These are phyloP conservation scores for Mycena amicta DNA, from an alignment of 768 basidiomycete species.

Conservation along the genomic window DNA sequence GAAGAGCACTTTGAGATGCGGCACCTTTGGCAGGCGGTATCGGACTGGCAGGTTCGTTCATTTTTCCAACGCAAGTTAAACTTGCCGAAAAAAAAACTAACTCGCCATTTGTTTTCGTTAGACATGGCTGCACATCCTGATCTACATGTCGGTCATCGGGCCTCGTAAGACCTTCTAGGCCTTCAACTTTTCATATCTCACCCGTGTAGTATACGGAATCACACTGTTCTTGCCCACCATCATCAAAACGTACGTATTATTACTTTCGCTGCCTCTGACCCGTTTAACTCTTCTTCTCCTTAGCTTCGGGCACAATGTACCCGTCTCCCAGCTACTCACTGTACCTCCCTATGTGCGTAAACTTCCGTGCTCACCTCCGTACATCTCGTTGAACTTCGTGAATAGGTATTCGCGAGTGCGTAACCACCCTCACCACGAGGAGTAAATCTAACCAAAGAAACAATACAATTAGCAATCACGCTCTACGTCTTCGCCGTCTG, in stretches of 20 bases:
- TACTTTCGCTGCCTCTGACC: background rate
- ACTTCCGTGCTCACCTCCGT: background rate
- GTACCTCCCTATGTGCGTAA: conserved; percentile 58
- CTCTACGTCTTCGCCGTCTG: conserved; percentile 54
- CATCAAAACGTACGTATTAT: conserved; percentile 48
- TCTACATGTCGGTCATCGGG: conserved; percentile 60
- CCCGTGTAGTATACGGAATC: conserved; percentile 15
- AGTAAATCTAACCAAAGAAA: too few species aligned
- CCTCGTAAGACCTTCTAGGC: conserved; percentile 49
- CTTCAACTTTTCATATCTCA: background rate
- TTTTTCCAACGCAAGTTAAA: too few species aligned
- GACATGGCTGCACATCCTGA: conserved; percentile 58
- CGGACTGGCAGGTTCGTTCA: conserved; percentile 63
- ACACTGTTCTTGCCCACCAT: conserved; percentile 69
- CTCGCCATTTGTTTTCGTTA: too few species aligned
- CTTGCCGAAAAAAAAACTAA: too few species aligned
- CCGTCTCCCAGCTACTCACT: conserved; percentile 66
- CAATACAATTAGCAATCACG: conserved; percentile 44
- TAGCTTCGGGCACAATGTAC: conserved; percentile 60
- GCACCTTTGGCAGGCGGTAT: conserved; percentile 54
- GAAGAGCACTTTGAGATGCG: conserved; percentile 60
- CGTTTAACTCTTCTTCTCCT: background rate
- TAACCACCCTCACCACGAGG: too few species aligned
- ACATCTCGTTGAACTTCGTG: too few species aligned
- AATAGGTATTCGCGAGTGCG: conserved; percentile 54